Base-by-base conservation (phyloP, 148 eudicot species). In the Diospyros lotus region DNA sequence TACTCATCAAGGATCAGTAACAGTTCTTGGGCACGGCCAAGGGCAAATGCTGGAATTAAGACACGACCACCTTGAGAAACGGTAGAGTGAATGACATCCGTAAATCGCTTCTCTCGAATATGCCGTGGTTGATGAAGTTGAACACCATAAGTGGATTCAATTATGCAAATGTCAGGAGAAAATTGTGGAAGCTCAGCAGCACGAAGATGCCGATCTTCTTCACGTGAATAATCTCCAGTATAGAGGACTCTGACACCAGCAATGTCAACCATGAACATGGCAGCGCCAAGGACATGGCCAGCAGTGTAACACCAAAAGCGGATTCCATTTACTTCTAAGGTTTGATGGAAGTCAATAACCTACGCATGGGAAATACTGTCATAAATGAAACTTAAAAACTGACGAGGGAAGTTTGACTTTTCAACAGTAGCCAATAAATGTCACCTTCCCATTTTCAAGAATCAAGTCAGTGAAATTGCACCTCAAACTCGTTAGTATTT, bases 221-320 rank as follows among this genome's bases (percentile, higher is more conserved):
- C 98, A 48, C 98, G 97, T 5, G 98, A 94, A 82, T 92, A 94
- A 71, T 94, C 98, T 66, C 98, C 98, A 11, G 98, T 94, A 73
- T 94, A 94, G 71, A 94, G 90, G 63, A 94, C 90, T 51, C 98
- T 81, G 56, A 92, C 97, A 67, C 98, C 97, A 14, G 97, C 98
- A 72, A 94, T 94, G 77, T 94, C 98, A 39, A 94, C 98, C 98
- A 94, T 94, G 77, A 94, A 94, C 98, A 94, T 94, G 78, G 98
- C 98, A 46, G 98, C 98, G 76, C 98, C 98, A 69, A 94, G 98
- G 68, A 94, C 98, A 58, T 94, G 98, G 38, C 98, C 98, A 61
- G 98, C 98, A 44, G 98, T 94, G 73, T 94, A 94, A 65, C 97
- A 92, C 97, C 98, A 94, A 84, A 94, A 94, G 44, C 98, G 97